phyloP scores from a whole-genome alignment of 2,329 filamentous ascomycete genomes.

The Apiospora arundinis region DNA sequence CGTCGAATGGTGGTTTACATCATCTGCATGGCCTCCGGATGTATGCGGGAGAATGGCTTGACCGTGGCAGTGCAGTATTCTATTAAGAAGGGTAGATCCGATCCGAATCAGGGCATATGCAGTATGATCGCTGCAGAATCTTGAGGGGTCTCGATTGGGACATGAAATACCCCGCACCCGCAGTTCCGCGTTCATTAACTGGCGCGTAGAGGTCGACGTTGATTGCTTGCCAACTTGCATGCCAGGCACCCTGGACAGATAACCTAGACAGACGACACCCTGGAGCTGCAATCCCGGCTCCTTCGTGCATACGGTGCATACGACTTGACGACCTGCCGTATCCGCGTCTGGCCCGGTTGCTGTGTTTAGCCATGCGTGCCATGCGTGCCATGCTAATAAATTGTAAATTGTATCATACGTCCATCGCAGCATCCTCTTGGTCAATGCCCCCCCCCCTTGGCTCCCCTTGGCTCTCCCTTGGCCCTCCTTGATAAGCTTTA shows the following conservation, averaged over 20 bases:
- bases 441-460: not conserved
- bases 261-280: too few species aligned
- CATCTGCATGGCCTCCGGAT: too few species aligned
- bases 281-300: not conserved
- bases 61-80: too few species aligned
- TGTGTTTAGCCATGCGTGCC: not conserved
- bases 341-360: not conserved
- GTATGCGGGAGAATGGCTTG: too few species aligned
- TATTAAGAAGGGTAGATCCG: not conserved
- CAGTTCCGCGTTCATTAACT: not conserved
- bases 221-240: conserved; percentile 1
- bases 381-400: too few species aligned
- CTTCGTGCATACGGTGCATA: not conserved
- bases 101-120: not conserved
- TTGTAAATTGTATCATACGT: not conserved
- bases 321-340: conserved; percentile 7
- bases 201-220: not conserved
- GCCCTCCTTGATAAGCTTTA: conserved; percentile 9
- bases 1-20: too few species aligned
- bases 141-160: not conserved
- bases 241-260: too few species aligned
- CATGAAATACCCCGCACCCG: conserved; percentile 3
- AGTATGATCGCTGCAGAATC: not conserved
- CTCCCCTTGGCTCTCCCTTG: too few species aligned
- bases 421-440: too few species aligned